phyloP scores from a whole-genome alignment of 2,329 filamentous ascomycete genomes.

The Alternaria hordeiaustralica region DNA sequence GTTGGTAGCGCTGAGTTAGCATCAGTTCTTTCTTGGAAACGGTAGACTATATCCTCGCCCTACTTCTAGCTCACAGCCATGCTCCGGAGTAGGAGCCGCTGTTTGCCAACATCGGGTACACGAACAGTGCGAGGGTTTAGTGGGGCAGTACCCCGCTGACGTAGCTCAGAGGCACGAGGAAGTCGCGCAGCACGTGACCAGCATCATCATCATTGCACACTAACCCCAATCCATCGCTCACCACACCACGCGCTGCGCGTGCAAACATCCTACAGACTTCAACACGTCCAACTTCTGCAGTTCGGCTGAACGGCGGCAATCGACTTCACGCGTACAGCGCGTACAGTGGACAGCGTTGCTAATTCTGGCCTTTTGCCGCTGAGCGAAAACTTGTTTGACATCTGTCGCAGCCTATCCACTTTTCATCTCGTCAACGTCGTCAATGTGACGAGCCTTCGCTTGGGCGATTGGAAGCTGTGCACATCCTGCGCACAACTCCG shows the following conservation, averaged over 20 bases:
- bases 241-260: background rate
- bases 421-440: slow-evolving; percentile 13
- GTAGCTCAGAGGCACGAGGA: slow-evolving; percentile 21
- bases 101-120: background rate
- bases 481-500: background rate
- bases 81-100: background rate
- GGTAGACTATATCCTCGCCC: background rate
- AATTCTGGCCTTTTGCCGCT: slow-evolving; percentile 1
- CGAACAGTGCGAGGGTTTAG: background rate
- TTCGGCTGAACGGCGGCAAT: background rate
- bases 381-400: slow-evolving; percentile 6
- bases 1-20: background rate
- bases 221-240: background rate
- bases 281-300: background rate
- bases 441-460: background rate
- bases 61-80: background rate
- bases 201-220: slow-evolving; percentile 13
- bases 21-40: background rate
- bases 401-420: slow-evolving; percentile 10
- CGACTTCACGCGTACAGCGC: background rate
- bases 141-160: slow-evolving; percentile 19
- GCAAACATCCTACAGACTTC: background rate
- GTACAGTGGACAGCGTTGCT: background rate
- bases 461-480: background rate
- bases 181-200: slow-evolving; percentile 24